Percentiles rank a stretch among this genome's conserved stretches.
phyloP scores from a whole-genome alignment of 2,329 filamentous ascomycete genomes.

The Ascochyta clinopodiicola region DNA sequence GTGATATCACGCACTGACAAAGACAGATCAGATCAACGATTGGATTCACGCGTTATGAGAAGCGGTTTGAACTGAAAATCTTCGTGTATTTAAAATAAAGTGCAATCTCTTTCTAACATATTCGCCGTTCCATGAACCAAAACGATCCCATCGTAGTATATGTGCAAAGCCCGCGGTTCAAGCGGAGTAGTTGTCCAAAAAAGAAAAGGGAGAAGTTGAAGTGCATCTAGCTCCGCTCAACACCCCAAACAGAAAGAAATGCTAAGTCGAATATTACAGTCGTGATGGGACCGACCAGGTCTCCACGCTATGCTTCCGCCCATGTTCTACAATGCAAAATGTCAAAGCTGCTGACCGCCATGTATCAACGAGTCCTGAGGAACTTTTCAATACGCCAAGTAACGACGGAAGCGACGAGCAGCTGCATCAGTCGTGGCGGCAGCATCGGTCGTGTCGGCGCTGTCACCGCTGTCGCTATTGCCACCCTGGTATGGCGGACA shows the following conservation, averaged over 20 bases:
- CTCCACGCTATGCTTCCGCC: constrained; percentile 43
- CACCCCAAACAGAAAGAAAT: constrained; percentile 42
- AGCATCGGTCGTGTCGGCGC: constrained; percentile 15
- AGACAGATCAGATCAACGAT: background rate
- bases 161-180: constrained; percentile 40
- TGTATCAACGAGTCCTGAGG: constrained; percentile 5
- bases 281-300: constrained; percentile 43
- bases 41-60: background rate
- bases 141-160: constrained; percentile 45
- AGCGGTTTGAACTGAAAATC: constrained; percentile 19
- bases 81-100: constrained; percentile 40
- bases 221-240: constrained; percentile 38
- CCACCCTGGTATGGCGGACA: constrained; percentile 32
- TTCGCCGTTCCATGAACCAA: constrained; percentile 42
- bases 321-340: constrained; percentile 49
- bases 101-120: constrained; percentile 49
- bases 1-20: background rate
- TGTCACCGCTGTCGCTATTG: constrained; percentile 11
- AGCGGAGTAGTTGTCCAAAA: constrained; percentile 35
- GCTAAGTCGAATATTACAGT: constrained; percentile 48
- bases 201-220: constrained; percentile 35
- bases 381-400: constrained; percentile 43
- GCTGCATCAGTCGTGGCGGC: constrained; percentile 24
- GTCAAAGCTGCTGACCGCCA: constrained; percentile 22
- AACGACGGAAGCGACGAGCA: constrained; percentile 37